Conservation (phyloP, 2,329 filamentous ascomycete genomes). For the Cladophialophora bantiana region DNA sequence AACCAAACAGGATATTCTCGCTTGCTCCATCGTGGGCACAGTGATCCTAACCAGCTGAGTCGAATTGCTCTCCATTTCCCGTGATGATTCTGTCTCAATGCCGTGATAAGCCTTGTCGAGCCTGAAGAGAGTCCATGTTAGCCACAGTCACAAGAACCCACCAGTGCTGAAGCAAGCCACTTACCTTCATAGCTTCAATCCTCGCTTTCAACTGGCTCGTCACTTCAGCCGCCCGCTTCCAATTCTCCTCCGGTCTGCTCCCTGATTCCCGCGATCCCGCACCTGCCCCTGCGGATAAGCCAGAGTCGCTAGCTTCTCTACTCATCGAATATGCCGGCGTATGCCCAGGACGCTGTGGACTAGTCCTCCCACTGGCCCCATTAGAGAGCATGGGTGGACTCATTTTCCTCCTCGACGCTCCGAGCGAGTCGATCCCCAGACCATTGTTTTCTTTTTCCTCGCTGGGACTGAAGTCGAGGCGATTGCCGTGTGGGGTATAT, state of each 20-base stretch:
- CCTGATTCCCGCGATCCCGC: constrained; percentile 40
- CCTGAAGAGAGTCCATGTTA: constrained; percentile 42
- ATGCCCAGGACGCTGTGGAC: constrained; percentile 39
- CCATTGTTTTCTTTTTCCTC: constrained; percentile 76
- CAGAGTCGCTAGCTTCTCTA: constrained; percentile 15
- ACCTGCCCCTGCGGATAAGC: neutral
- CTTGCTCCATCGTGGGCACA: constrained; percentile 6
- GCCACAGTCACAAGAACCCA: constrained; percentile 6
- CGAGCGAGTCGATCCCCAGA: constrained; percentile 45
- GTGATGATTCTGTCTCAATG: constrained; percentile 15
- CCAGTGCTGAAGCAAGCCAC: constrained; percentile 37
- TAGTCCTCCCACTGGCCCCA: constrained; percentile 45
- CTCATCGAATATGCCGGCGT: constrained; percentile 12
- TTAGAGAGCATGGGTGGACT: constrained; percentile 52
- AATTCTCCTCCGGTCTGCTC: constrained; percentile 78
- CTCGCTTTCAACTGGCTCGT: constrained; percentile 96
- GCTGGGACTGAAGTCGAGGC: constrained; percentile 59
- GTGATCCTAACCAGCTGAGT: constrained; percentile 2
- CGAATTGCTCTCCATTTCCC: neutral
- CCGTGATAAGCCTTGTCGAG: constrained; percentile 52
- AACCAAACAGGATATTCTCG: neutral
- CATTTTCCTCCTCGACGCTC: constrained; percentile 50
- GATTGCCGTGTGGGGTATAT: constrained; percentile 26
- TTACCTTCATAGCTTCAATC: constrained; percentile 96
- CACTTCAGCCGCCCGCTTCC: constrained; percentile 95